These are phyloP conservation scores for Schizophyllum commune DNA, from an alignment of 1,284 basidiomycete genomes.

Conservation along the genomic window DNA sequence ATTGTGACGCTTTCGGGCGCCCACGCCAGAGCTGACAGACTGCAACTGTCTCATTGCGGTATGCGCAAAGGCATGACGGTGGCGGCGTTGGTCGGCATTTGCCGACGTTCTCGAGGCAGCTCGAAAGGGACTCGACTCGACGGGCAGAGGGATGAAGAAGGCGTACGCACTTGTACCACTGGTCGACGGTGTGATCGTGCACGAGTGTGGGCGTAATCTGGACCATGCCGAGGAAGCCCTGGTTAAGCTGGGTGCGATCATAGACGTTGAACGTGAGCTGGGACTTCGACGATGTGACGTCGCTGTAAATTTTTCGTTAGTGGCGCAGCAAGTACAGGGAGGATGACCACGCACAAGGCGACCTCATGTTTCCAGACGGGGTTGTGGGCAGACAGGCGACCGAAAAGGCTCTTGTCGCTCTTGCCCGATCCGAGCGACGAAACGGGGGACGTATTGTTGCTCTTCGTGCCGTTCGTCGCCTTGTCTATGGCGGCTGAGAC, in stretches of 20 bases:
- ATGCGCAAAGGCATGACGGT: too few species aligned
- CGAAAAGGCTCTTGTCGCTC: slow-evolving; percentile 45
- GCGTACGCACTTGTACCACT: slow-evolving; percentile 85
- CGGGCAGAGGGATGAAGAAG: too few species aligned
- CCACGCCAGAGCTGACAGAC: too few species aligned
- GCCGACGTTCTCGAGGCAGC: too few species aligned
- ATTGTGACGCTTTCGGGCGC: too few species aligned
- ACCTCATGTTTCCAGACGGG: slow-evolving; percentile 99
- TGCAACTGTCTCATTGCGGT: too few species aligned
- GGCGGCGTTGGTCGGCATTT: too few species aligned
- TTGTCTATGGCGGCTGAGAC: slow-evolving; percentile 16
- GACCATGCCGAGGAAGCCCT: slow-evolving; percentile 86
- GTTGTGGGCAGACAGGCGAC: slow-evolving; percentile 68
- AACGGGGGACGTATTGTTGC: slow-evolving; percentile 26
- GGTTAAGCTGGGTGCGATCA: slow-evolving; percentile 77
- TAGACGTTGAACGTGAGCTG: slow-evolving; percentile 87
- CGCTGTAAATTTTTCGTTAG: slow-evolving; percentile 43
- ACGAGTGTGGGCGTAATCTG: slow-evolving; percentile 87
- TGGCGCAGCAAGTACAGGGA: slow-evolving; percentile 6
- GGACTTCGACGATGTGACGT: slow-evolving; percentile 91
- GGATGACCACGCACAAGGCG: slow-evolving; percentile 67
- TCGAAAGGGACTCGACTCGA: slow-evolving; percentile 10
- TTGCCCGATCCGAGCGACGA: slow-evolving; percentile 27
- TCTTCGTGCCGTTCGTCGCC: slow-evolving; percentile 19
- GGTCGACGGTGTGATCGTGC: slow-evolving; percentile 92